phyloP scores from a whole-genome alignment of 257 asterid species.

The Datura wrightii region DNA sequence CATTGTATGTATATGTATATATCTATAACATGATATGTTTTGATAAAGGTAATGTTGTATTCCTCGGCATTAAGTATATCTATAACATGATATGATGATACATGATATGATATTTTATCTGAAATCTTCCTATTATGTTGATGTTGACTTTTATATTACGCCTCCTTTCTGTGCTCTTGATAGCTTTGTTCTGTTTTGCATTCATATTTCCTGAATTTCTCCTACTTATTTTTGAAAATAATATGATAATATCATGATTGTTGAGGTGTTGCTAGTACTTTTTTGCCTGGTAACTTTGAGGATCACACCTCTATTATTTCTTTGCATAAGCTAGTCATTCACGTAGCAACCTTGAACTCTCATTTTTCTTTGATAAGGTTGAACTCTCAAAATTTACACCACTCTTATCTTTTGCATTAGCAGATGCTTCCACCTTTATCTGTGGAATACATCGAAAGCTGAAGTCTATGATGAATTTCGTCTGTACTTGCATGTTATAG shows the following conservation, averaged over 20 bases:
- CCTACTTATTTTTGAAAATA: not conserved
- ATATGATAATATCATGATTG: not conserved
- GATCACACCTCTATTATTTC: not conserved
- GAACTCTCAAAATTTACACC: not conserved
- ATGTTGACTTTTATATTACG: not conserved
- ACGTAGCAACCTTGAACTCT: not conserved
- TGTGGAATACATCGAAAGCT: conserved; percentile 26
- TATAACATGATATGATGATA: no score
- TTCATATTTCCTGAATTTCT: not conserved
- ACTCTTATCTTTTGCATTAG: conserved; percentile 1
- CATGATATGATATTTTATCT: not conserved
- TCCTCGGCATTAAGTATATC: no score
- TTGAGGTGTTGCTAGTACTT: not conserved
- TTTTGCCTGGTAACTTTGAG: not conserved
- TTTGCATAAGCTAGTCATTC: conserved; percentile 1
- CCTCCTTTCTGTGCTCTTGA: not conserved
- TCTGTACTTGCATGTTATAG: not conserved
- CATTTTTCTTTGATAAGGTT: not conserved
- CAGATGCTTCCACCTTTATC: conserved; percentile 19
- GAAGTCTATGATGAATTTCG: not conserved
- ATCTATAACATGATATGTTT: no score
- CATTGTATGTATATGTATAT: not conserved
- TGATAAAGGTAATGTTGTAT: no score
- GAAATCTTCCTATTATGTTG: not conserved
- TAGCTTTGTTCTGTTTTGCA: conserved; percentile 1